Base-by-base conservation (phyloP, 2,329 filamentous ascomycete species). In the Diaporthe citrichinensis region DNA sequence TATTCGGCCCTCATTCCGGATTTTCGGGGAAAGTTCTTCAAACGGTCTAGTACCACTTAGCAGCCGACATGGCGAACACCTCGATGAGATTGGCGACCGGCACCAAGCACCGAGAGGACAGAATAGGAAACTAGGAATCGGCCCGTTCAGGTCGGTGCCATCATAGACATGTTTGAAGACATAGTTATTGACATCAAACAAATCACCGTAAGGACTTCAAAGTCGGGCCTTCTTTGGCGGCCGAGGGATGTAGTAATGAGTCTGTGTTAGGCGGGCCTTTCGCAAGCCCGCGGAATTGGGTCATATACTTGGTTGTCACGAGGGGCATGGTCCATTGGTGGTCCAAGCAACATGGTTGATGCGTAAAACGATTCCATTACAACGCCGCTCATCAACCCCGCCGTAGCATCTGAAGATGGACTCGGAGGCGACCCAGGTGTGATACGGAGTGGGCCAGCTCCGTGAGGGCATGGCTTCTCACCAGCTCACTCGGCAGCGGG, bases 161-260 rank as follows among this genome's bases (percentile, higher is more conserved):
- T 53, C 44, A 51, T 53, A 25, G 62, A 39, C 31, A 36, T 25
- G 59, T 31, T 65, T 46, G 41, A 28, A 68, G 39, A 36, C 44
- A 39, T 15, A 51, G 28, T 51, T 15, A 20, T 53, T 53, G 31
- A 34, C 49, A 25, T 67, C 12, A 23, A 51, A 36, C 23, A 51
- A 44, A n/a, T 14, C 44, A n/a, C 25, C 25, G 12, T 25, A 14
- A 25, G 31, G 5, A 25, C 28, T 36, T 51, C 44, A 36, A 36
- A 68, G 46, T 68, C 62, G 46, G 62, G 46, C 62, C 62, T 51
- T 68, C 62, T 53, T 36, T 68, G 62, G 62, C 44, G 62, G 62
- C 62, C 46, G 62, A 67, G 44, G 41, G 28, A 67, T 28, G 62
- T 67, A 36, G 44, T 14, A 51, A 51, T 6, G 25, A 49, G 41